phyloP scores from a whole-genome alignment of 768 basidiomycete species.

The Leccinum uliginosum region DNA sequence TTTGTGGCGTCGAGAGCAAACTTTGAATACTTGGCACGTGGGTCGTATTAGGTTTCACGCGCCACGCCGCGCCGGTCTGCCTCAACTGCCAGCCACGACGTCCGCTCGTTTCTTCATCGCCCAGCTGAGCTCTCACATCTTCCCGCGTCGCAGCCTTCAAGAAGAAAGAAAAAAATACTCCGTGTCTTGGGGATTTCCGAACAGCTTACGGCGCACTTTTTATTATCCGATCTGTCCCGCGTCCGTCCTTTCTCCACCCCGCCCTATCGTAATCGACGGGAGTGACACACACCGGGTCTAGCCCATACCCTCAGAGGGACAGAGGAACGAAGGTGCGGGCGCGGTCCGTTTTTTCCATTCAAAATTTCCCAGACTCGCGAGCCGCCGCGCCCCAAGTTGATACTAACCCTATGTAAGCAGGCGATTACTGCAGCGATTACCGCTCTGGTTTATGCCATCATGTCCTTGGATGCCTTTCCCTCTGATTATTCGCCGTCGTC shows the following conservation, averaged over 20 bases:
- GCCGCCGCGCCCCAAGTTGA: background rate
- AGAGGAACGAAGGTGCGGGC: background rate
- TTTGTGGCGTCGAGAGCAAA: conserved; percentile 12
- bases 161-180: background rate
- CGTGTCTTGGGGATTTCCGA: background rate
- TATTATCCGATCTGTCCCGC: background rate
- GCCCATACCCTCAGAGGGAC: background rate
- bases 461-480: conserved; percentile 4
- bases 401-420: background rate
- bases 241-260: conserved; percentile 18
- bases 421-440: conserved; percentile 1
- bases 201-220: conserved; percentile 8
- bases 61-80: background rate
- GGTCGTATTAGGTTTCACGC: background rate
- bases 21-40: conserved; percentile 1
- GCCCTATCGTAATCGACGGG: conserved; percentile 20
- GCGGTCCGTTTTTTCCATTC: background rate
- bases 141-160: background rate
- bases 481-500: conserved; percentile 11
- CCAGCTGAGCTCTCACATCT: background rate
- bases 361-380: background rate
- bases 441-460: conserved; percentile 7
- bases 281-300: conserved; percentile 4
- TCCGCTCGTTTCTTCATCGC: background rate
- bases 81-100: background rate